Conservation (phyloP, 2,329 filamentous ascomycete species). For the Sclerotinia borealis region DNA sequence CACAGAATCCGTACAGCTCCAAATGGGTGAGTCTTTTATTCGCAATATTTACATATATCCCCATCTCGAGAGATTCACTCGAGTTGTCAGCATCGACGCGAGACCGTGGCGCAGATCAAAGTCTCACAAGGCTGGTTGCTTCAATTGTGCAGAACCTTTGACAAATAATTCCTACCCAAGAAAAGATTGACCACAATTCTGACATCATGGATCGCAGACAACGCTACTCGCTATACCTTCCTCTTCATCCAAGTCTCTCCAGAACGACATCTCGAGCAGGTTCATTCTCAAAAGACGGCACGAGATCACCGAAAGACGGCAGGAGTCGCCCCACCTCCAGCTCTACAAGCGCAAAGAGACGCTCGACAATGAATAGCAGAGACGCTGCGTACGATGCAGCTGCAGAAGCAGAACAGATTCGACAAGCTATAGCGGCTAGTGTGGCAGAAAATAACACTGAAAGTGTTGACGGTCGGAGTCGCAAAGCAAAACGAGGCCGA, state of each 20-base stretch:
- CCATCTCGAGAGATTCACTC: conserved; percentile 18
- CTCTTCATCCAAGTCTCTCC: conserved; percentile 48
- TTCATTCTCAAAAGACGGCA: conserved; percentile 59
- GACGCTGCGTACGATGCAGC: conserved; percentile 75
- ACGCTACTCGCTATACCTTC: conserved; percentile 61
- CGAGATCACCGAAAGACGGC: conserved; percentile 47
- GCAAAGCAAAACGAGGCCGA: conserved; percentile 73
- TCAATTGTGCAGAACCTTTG: conserved; percentile 14
- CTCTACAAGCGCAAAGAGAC: conserved; percentile 54
- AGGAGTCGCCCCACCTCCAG: conserved; percentile 47
- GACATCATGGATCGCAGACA: conserved; percentile 44
- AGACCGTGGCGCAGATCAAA: conserved; percentile 31
- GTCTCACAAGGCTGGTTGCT: conserved; percentile 32
- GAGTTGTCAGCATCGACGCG: conserved; percentile 26
- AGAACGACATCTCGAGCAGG: conserved; percentile 54
- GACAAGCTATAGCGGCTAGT: conserved; percentile 89
- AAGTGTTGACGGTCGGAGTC: conserved; percentile 43
- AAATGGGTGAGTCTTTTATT: conserved; percentile 65
- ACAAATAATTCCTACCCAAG: conserved; percentile 11
- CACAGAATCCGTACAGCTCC: conserved; percentile 75
- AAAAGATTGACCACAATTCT: conserved; percentile 29
- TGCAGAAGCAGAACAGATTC: conserved; percentile 75
- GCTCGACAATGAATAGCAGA: conserved; percentile 96
- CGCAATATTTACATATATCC: conserved; percentile 5
- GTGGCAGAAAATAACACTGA: conserved; percentile 59